Base-by-base conservation (phyloP, 1,139 yeast species). In the Komagataea norvegica region DNA sequence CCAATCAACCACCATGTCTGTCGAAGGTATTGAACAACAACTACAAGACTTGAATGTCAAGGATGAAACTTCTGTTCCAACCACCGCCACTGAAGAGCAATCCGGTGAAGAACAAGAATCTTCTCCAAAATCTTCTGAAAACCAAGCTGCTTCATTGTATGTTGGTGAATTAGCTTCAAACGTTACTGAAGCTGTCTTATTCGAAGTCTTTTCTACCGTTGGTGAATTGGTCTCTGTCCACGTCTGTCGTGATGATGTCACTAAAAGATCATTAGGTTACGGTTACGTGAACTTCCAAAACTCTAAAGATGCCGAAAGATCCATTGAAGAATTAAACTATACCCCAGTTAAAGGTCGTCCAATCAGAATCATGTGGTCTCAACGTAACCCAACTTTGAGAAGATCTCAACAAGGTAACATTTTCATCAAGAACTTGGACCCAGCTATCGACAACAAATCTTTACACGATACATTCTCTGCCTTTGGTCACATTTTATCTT, bases 281-380 rank as follows among this genome's bases (percentile, higher is more conserved):
- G 98, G 97, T 59, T 91, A 91, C 70, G 96, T 93, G 60, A 91
- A 91, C 83, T 91, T 72, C 81, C 91, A 84, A 74, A 79, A 82
- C 66, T 68, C 77, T 52, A 84, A 75, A 50, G 96, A 93, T 62
- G 98, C 96, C 60, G 91, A 84, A 70, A 81, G 77, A 61, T 98
- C 99, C 51, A 74, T 91, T 64, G 95, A 88, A 62, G 94, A 88
- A 68, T 78, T 93, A 69, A 93, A 91, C 85, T 91, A 91, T 73
- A 70, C 88, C 47, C 80, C 79, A 59, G 80, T 91, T 69, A 91
- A 89, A 69, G 97, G 96, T 61, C 88, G 85, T 62, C 91, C 96
- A 58, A 88, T 97, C 72, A 89, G 99, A 70, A 91, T 91, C 72
- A 93, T 93, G 98, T 89, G 97, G 96, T 88, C 97, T 53, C 98